phyloP scores from a whole-genome alignment of 441 rosid species.

The Erodium texanum region DNA sequence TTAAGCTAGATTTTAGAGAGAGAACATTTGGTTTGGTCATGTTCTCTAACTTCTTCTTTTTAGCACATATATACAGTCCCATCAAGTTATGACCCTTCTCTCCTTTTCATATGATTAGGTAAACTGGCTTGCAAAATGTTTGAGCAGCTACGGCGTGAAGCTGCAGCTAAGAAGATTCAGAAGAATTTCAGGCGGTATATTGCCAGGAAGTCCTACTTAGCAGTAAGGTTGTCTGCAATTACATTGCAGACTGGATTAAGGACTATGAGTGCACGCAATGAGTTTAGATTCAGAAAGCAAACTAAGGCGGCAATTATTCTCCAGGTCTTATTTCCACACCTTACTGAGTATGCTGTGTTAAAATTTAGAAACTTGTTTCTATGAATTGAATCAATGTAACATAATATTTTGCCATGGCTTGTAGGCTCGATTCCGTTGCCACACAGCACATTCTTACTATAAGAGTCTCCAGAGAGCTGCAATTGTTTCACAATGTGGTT shows the following conservation, averaged over 20 bases:
- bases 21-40: neutral
- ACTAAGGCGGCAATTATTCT: conserved; percentile 85
- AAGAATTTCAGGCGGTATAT: conserved; percentile 65
- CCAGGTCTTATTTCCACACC: conserved; percentile 49
- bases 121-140: conserved; percentile 73
- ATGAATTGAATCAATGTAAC: neutral
- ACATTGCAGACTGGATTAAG: conserved; percentile 85
- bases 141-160: conserved; percentile 74
- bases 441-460: conserved; percentile 58
- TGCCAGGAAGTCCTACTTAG: conserved; percentile 58
- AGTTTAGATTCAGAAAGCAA: conserved; percentile 86
- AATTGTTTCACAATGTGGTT: conserved; percentile 80
- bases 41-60: conserved; percentile 8
- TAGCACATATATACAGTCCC: conserved; percentile 4
- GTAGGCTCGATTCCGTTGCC: conserved; percentile 74
- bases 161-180: conserved; percentile 85
- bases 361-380: neutral
- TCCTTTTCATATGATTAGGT: conserved; percentile 38
- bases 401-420: conserved; percentile 21
- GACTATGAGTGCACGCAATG: conserved; percentile 94
- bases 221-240: conserved; percentile 50
- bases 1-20: neutral
- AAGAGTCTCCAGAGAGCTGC: conserved; percentile 80
- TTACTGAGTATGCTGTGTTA: conserved; percentile 20
- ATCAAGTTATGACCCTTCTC: conserved; percentile 19